phyloP scores from a whole-genome alignment of 2,329 filamentous ascomycete species.

The Thermochaetoides dissita region DNA sequence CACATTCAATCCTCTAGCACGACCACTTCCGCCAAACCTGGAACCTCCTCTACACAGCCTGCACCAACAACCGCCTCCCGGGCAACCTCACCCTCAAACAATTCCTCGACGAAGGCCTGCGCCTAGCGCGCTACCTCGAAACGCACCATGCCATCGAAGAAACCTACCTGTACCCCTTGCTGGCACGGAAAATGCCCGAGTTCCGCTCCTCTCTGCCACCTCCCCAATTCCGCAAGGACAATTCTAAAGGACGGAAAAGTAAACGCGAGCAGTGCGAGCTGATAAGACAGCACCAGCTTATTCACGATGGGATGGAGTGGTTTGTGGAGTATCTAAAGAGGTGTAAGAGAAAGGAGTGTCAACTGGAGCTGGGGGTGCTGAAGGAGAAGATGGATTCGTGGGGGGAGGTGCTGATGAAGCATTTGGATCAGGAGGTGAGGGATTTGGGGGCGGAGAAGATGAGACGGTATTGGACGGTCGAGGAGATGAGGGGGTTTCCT shows the following conservation, averaged over 20 bases:
- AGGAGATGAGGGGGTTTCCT: constrained; percentile 58
- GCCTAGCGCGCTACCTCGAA: constrained; percentile 57
- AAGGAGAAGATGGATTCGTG: constrained; percentile 63
- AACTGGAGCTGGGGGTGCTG: constrained; percentile 43
- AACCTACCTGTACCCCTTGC: constrained; percentile 60
- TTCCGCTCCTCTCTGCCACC: constrained; percentile 34
- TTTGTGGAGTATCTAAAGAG: constrained; percentile 51
- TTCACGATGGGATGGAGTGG: constrained; percentile 60
- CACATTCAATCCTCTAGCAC: constrained; percentile 32
- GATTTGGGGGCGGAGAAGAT: constrained; percentile 75
- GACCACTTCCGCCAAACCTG: constrained; percentile 63
- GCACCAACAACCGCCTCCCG: constrained; percentile 43
- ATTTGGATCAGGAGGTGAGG: constrained; percentile 73
- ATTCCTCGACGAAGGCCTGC: constrained; percentile 54
- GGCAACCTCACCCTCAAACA: constrained; percentile 50
- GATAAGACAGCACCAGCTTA: constrained; percentile 60
- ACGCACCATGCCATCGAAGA: constrained; percentile 78
- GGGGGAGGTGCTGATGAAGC: constrained; percentile 64
- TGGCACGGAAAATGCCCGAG: constrained; percentile 66
- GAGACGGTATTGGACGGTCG: constrained; percentile 64
- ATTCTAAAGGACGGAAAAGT: not conserved
- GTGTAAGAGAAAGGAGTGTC: constrained; percentile 49
- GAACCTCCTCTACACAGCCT: constrained; percentile 56
- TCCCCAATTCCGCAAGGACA: constrained; percentile 10
- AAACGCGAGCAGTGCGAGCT: constrained; percentile 40